Evolutionary conservation across 805 yeast species (phyloP).

Genomic region (Metschnikowia colocasiae): DNA sequence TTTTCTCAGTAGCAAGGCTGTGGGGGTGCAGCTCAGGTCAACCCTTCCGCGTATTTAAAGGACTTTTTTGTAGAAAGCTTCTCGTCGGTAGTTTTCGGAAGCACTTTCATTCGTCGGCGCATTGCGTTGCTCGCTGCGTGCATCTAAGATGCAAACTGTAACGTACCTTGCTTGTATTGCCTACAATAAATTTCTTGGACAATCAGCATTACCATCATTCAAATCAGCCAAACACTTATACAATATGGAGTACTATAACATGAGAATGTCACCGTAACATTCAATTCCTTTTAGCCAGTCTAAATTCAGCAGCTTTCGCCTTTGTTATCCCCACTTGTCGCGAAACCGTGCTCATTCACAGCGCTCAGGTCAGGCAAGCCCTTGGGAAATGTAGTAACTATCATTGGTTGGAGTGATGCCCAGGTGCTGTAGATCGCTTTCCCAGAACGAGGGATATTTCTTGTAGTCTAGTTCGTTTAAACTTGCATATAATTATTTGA

Average conservation of each 20-base stretch:
- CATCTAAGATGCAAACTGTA: neutral
- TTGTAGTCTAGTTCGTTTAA: neutral
- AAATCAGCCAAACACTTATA: too few relatives aligned
- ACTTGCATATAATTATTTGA: neutral
- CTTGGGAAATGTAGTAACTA: neutral
- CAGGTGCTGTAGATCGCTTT: neutral
- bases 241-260: too few relatives aligned
- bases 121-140: conserved; percentile 1
- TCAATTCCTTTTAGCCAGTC: neutral
- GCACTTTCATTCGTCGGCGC: conserved; percentile 1
- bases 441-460: neutral
- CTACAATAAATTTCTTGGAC: neutral
- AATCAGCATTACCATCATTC: neutral
- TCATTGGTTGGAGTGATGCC: neutral
- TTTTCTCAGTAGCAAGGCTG: neutral
- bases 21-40: neutral
- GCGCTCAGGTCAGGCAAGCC: neutral
- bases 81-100: neutral
- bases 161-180: neutral
- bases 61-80: neutral
- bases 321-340: neutral
- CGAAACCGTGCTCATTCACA: neutral
- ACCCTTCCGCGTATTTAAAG: neutral
- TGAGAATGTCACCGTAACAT: too few relatives aligned
- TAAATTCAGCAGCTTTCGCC: neutral